phyloP scores from a whole-genome alignment of 352 stramenopile genomes.

The Globisporangium mamillatum region DNA sequence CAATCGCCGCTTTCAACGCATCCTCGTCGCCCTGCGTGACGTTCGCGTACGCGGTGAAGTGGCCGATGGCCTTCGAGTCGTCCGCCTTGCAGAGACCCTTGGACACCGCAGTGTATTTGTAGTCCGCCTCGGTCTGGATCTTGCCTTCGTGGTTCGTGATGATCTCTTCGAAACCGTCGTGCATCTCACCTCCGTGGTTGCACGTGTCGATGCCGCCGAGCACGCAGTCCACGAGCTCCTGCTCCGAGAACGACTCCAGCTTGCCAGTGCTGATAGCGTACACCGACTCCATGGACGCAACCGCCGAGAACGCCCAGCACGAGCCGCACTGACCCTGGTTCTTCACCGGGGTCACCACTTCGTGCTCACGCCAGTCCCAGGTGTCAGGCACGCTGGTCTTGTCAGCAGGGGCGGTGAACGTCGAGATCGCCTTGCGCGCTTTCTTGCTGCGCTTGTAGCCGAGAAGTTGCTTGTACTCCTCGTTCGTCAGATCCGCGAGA shows the following conservation, averaged over 20 bases:
- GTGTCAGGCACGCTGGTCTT: slow-evolving; percentile 24
- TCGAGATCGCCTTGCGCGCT: slow-evolving; percentile 8
- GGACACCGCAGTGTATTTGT: slow-evolving; percentile 38
- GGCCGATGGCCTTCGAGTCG: slow-evolving; percentile 30
- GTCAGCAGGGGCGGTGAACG: slow-evolving; percentile 17
- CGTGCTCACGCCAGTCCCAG: slow-evolving; percentile 54
- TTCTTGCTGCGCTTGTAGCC: slow-evolving; percentile 31
- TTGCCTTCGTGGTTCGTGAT: slow-evolving; percentile 39
- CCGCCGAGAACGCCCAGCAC: slow-evolving; percentile 94
- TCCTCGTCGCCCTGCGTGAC: slow-evolving; percentile 75
- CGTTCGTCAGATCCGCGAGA: slow-evolving; percentile 39
- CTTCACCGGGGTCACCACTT: slow-evolving; percentile 88
- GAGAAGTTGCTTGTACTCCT: slow-evolving; percentile 38
- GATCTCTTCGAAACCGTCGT: slow-evolving; percentile 40
- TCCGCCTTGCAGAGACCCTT: slow-evolving; percentile 32
- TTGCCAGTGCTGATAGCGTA: slow-evolving; percentile 41
- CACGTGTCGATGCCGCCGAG: slow-evolving; percentile 30
- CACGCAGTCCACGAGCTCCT: slow-evolving; percentile 51
- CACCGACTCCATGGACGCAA: slow-evolving; percentile 29
- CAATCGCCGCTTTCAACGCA: slow-evolving; percentile 82
- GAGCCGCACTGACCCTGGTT: slow-evolving; percentile 95
- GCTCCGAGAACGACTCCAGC: slow-evolving; percentile 46
- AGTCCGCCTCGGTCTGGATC: slow-evolving; percentile 31
- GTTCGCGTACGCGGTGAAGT: slow-evolving; percentile 63
- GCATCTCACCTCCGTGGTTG: slow-evolving; percentile 42